Conservation (phyloP, 2,329 filamentous ascomycete species). For the Cordyceps farinosa region DNA sequence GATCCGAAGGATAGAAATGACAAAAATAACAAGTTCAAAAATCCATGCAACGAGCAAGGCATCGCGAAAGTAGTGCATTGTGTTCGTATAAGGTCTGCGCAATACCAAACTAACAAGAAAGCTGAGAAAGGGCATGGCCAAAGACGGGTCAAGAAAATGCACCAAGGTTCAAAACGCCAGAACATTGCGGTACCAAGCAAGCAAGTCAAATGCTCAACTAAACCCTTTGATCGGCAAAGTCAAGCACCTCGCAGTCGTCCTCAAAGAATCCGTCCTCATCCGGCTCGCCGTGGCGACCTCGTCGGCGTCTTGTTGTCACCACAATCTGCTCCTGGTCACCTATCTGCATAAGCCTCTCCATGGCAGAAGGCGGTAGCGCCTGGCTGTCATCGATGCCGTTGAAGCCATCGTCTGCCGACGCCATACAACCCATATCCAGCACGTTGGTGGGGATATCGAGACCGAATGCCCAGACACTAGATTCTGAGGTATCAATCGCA, state of each 20-base stretch:
- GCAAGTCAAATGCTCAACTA: constrained; percentile 32
- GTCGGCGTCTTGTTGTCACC: constrained; percentile 70
- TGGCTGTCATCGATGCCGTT: constrained; percentile 52
- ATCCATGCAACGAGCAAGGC: constrained; percentile 5
- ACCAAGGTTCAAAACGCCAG: constrained; percentile 5
- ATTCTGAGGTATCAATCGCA: constrained; percentile 12
- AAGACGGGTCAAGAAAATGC: constrained; percentile 23
- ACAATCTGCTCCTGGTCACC: constrained; percentile 73
- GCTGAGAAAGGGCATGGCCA: constrained; percentile 19
- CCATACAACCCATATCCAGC: constrained; percentile 49
- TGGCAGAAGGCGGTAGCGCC: constrained; percentile 59
- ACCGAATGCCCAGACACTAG: constrained; percentile 56
- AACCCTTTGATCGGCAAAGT: constrained; percentile 73
- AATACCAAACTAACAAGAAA: constrained; percentile 6
- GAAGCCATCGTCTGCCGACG: constrained; percentile 50
- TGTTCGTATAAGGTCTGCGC: constrained; percentile 3
- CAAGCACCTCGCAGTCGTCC: constrained; percentile 86
- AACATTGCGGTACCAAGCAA: background rate
- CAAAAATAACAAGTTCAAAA: constrained; percentile 2
- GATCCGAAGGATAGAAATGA: constrained; percentile 9
- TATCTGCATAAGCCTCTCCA: constrained; percentile 59
- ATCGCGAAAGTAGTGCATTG: constrained; percentile 4
- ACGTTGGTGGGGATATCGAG: constrained; percentile 48
- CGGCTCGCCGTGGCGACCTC: constrained; percentile 43
- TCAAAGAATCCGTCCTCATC: constrained; percentile 83